Conservation (phyloP, 805 yeast genomes). For the Candida michaelii region DNA sequence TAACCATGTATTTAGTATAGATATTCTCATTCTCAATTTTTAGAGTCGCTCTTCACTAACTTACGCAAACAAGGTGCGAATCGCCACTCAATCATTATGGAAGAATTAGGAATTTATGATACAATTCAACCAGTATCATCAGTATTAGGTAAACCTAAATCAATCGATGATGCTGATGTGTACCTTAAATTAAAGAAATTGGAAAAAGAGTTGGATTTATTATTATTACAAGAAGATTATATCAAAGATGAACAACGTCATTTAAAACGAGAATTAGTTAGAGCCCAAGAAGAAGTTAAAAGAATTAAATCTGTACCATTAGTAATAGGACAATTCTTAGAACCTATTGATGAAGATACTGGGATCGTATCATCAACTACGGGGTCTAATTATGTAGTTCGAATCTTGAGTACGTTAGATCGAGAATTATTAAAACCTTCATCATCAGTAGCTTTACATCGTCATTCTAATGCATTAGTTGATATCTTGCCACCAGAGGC, state of each 20-base stretch:
- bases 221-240: constrained; percentile 89
- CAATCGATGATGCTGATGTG: constrained; percentile 53
- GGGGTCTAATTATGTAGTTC: constrained; percentile 94
- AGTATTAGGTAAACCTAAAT: constrained; percentile 5
- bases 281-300: constrained; percentile 98
- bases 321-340: constrained; percentile 96
- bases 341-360: constrained; percentile 94
- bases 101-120: constrained; percentile 35
- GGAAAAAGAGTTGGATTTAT: constrained; percentile 84
- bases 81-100: constrained; percentile 22
- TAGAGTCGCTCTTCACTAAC: no score
- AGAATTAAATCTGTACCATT: constrained; percentile 96
- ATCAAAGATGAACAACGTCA: constrained; percentile 98
- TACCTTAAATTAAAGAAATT: constrained; percentile 83
- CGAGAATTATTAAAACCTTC: constrained; percentile 93
- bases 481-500: constrained; percentile 99
- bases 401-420: constrained; percentile 91
- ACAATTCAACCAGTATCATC: constrained; percentile 10
- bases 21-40: constrained; percentile 3
- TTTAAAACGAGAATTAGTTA: constrained; percentile 85
- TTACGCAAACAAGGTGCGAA: not conserved
- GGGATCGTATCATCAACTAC: constrained; percentile 98
- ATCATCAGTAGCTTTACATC: constrained; percentile 94
- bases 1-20: constrained; percentile 1
- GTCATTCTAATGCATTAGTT: constrained; percentile 96